Conservation (phyloP, 257 asterid genomes). For the Leptodermis oblonga region DNA sequence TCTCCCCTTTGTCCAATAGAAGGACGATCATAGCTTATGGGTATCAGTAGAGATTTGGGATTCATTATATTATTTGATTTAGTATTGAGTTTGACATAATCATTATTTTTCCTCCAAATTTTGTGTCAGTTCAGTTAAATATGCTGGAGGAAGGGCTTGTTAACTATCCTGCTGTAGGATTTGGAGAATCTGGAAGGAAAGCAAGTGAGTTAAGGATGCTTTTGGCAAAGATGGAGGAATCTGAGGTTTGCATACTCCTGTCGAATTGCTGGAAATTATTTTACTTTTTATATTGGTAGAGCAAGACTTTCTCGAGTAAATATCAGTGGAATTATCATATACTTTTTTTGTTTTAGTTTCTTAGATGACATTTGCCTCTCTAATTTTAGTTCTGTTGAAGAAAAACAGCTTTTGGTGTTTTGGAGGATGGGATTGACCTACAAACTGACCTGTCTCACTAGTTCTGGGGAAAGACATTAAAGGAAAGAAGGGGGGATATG, state of each 20-base stretch:
- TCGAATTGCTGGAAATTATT: slow-evolving; percentile 4
- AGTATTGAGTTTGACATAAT: slow-evolving; percentile 14
- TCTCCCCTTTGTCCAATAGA: not conserved
- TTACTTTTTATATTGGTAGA: slow-evolving; percentile 14
- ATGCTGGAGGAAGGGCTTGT: slow-evolving; percentile 97
- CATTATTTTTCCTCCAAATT: slow-evolving; percentile 25
- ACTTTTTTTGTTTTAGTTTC: not conserved
- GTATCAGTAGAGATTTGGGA: not conserved
- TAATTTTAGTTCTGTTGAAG: not conserved
- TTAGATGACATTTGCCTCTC: not conserved
- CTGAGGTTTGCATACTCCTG: slow-evolving; percentile 61
- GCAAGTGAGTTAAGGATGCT: slow-evolving; percentile 78
- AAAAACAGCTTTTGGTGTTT: not conserved
- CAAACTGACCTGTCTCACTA: not conserved
- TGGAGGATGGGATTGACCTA: not conserved
- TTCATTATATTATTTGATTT: not conserved
- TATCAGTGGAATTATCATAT: not conserved
- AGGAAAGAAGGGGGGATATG: not conserved
- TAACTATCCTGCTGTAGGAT: slow-evolving; percentile 87
- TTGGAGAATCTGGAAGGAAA: slow-evolving; percentile 94
- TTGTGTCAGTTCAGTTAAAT: slow-evolving; percentile 94
- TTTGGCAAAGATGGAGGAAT: slow-evolving; percentile 91
- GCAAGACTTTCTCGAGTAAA: not conserved
- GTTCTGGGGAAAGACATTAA: not conserved
- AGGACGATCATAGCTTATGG: not conserved